phyloP scores from a whole-genome alignment of 495 filamentous ascomycete genomes.

The Zalerion maritima region DNA sequence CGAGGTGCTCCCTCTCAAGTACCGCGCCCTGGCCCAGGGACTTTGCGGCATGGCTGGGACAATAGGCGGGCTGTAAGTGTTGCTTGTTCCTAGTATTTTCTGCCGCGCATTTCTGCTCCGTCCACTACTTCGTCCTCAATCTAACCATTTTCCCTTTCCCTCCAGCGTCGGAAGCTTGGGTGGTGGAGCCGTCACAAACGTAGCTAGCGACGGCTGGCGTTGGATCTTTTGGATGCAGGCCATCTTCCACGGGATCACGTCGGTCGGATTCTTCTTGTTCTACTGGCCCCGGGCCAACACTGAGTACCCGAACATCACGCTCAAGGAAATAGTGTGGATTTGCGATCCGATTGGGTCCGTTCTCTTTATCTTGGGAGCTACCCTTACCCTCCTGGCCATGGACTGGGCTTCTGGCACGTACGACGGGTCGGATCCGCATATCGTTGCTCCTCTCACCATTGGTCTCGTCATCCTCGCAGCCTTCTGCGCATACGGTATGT shows the following conservation, averaged over 20 bases:
- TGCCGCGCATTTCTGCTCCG: background rate
- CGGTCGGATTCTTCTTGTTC: slow-evolving; percentile 32
- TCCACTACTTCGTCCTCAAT: background rate
- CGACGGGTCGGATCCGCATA: slow-evolving; percentile 30
- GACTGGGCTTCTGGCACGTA: slow-evolving; percentile 40
- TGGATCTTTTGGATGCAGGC: slow-evolving; percentile 47
- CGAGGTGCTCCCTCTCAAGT: slow-evolving; percentile 40
- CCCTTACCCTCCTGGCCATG: slow-evolving; percentile 34
- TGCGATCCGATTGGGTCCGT: slow-evolving; percentile 38
- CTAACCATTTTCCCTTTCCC: background rate
- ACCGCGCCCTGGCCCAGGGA: slow-evolving; percentile 37
- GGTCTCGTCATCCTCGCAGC: slow-evolving; percentile 28
- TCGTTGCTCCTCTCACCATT: slow-evolving; percentile 31
- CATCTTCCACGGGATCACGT: slow-evolving; percentile 31
- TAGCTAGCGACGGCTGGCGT: slow-evolving; percentile 31
- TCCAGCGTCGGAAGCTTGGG: slow-evolving; percentile 28
- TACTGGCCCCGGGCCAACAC: slow-evolving; percentile 30
- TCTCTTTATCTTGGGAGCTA: slow-evolving; percentile 32
- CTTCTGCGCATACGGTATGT: slow-evolving; percentile 32
- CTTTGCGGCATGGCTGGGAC: slow-evolving; percentile 32
- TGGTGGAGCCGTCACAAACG: slow-evolving; percentile 37
- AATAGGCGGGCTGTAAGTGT: slow-evolving; percentile 34
- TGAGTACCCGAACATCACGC: slow-evolving; percentile 27
- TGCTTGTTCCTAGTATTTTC: too few relatives aligned
- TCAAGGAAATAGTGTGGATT: slow-evolving; percentile 31